phyloP scores from a whole-genome alignment of 441 rosid species.

The Geranium incanum region DNA sequence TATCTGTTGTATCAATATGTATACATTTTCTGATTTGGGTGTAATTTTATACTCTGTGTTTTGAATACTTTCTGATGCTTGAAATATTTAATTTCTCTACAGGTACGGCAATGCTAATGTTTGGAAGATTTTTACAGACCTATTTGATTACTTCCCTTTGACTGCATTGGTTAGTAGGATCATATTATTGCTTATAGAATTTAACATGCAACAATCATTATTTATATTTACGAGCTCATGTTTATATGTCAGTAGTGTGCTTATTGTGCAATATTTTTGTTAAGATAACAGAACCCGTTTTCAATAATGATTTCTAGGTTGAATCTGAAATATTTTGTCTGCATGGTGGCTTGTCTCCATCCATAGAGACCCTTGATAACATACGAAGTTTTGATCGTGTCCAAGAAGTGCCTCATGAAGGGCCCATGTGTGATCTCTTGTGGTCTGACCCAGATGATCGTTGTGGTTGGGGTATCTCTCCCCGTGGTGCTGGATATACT shows the following conservation, averaged over 20 bases:
- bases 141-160: constrained; percentile 59
- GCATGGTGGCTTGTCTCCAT: constrained; percentile 67
- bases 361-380: constrained; percentile 69
- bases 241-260: background rate
- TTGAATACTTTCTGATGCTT: background rate
- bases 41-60: background rate
- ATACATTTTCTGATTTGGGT: background rate
- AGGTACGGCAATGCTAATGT: constrained; percentile 66
- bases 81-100: constrained; percentile 17
- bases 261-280: background rate
- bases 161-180: constrained; percentile 53
- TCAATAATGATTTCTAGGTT: background rate
- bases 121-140: constrained; percentile 62
- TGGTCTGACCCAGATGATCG: no score
- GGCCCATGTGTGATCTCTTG: no score
- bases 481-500: background rate
- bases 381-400: constrained; percentile 50
- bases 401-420: background rate
- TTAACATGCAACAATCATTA: background rate
- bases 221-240: background rate
- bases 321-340: constrained; percentile 14
- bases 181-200: background rate
- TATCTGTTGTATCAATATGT: background rate
- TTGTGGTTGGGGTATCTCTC: no score
- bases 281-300: background rate